phyloP scores from a whole-genome alignment of 129 eudicot species.

The Lactuca sativa region DNA sequence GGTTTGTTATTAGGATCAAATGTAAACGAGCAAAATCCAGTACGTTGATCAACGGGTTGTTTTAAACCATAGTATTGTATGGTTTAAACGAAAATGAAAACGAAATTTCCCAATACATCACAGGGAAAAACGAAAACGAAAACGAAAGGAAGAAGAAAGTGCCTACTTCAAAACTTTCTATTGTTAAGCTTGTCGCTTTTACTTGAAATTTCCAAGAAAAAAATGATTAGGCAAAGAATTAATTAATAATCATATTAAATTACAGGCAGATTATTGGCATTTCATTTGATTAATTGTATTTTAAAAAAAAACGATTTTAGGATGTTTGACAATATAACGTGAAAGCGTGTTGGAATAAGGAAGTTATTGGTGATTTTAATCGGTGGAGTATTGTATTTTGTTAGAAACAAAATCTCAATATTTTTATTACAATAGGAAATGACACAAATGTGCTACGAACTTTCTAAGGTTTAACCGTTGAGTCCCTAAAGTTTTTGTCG shows the following conservation, averaged over 20 bases:
- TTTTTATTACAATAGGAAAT: too few species aligned
- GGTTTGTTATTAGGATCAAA: not conserved
- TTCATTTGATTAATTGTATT: not conserved
- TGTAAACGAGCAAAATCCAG: too few species aligned
- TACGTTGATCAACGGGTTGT: too few species aligned
- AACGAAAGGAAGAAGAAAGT: not conserved
- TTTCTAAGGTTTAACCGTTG: too few species aligned
- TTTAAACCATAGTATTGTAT: not conserved
- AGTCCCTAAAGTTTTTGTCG: too few species aligned
- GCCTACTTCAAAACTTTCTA: not conserved
- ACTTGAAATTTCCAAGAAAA: not conserved
- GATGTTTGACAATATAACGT: not conserved
- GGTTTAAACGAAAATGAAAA: too few species aligned
- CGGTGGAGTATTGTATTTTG: not conserved
- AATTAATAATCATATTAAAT: too few species aligned
- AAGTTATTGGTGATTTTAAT: not conserved
- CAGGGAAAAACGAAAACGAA: not conserved
- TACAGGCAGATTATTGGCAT: not conserved
- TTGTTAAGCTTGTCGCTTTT: not conserved
- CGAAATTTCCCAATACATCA: not conserved
- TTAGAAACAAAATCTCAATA: not conserved
- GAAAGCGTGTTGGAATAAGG: not conserved
- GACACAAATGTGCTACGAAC: too few species aligned
- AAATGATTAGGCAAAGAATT: too few species aligned
- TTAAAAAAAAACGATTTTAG: not conserved